phyloP scores from a whole-genome alignment of 495 filamentous ascomycete species.

The Xylaria venustula region DNA sequence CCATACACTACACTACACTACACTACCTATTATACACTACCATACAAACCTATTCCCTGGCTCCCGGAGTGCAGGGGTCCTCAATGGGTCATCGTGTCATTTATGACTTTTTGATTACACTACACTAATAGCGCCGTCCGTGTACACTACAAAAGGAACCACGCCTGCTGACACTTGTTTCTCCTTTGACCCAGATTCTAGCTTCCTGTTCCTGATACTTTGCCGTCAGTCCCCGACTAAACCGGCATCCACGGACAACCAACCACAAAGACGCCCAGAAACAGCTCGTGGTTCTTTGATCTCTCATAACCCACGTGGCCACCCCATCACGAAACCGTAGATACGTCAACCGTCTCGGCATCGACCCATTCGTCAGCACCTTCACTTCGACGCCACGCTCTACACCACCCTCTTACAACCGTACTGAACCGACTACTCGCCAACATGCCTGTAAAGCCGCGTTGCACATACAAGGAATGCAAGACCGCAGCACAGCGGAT shows the following conservation, averaged over 20 bases:
- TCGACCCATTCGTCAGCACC: no score
- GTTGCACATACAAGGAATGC: conserved; percentile 88
- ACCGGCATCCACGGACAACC: background rate
- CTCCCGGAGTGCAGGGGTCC: background rate
- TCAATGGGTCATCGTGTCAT: background rate
- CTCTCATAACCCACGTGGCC: background rate
- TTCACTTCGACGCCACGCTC: no score
- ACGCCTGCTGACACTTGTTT: conserved; percentile 5
- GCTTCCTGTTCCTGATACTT: background rate
- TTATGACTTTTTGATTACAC: background rate
- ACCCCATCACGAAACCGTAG: conserved; percentile 1
- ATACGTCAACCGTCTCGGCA: background rate
- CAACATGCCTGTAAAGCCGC: conserved; percentile 74
- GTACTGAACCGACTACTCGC: conserved; percentile 15
- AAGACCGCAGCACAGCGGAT: conserved; percentile 81
- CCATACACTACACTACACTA: no score
- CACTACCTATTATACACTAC: background rate
- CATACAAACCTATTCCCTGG: background rate
- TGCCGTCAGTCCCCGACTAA: background rate
- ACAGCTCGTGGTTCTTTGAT: background rate
- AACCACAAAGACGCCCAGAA: background rate
- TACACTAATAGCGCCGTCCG: background rate
- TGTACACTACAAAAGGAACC: background rate
- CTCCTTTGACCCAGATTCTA: conserved; percentile 6
- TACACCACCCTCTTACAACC: no score